Conservation (phyloP, 257 asterid species). For the Schizonepeta tenuifolia region DNA sequence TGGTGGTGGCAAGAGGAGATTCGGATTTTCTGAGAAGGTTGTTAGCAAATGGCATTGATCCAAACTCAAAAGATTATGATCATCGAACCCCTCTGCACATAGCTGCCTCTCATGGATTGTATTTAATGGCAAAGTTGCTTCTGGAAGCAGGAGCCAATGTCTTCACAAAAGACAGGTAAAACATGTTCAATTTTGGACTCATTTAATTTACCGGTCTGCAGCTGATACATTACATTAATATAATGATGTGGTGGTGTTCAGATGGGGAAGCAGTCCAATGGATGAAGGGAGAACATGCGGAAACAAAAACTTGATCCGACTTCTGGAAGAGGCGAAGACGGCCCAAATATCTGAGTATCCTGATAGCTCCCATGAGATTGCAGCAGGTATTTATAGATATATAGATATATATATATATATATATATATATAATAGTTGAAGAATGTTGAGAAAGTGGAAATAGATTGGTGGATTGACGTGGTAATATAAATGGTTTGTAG, state of each 20-base stretch:
- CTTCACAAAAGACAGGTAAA: slow-evolving; percentile 77
- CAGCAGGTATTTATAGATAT: slow-evolving; percentile 35
- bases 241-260: slow-evolving; percentile 34
- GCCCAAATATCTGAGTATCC: slow-evolving; percentile 53
- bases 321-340: slow-evolving; percentile 69
- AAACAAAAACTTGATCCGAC: slow-evolving; percentile 67
- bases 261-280: slow-evolving; percentile 86
- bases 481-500: neutral
- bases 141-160: slow-evolving; percentile 90
- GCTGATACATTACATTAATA: slow-evolving; percentile 25
- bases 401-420: too few species aligned
- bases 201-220: neutral
- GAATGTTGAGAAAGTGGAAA: neutral
- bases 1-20: slow-evolving; percentile 72
- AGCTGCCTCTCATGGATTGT: slow-evolving; percentile 79
- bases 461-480: neutral
- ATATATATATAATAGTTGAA: too few species aligned
- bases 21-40: slow-evolving; percentile 74
- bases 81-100: slow-evolving; percentile 84
- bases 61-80: slow-evolving; percentile 74
- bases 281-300: slow-evolving; percentile 80
- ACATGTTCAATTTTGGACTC: neutral
- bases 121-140: slow-evolving; percentile 76
- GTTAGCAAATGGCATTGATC: slow-evolving; percentile 70
- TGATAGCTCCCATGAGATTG: slow-evolving; percentile 41